Conservation (phyloP, 352 stramenopile species). For the Pythium myriotylum region DNA sequence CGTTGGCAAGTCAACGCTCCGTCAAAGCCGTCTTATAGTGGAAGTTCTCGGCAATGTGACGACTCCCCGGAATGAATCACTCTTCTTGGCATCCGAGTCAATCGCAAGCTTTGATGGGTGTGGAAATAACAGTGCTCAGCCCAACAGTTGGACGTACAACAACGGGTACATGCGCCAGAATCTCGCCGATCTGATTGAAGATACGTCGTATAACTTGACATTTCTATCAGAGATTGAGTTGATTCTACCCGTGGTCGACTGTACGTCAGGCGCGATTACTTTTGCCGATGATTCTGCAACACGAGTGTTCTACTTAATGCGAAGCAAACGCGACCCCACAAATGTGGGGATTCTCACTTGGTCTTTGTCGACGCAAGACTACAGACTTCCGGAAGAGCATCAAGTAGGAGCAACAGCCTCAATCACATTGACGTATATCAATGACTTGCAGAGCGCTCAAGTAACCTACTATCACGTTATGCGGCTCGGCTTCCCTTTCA, state of each 20-base stretch:
- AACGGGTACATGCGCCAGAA: constrained; percentile 36
- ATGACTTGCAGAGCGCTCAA: constrained; percentile 8
- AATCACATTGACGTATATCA: constrained; percentile 23
- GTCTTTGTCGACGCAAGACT: constrained; percentile 26
- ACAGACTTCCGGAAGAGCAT: constrained; percentile 11
- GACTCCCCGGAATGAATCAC: constrained; percentile 27
- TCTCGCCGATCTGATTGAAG: constrained; percentile 26
- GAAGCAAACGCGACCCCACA: constrained; percentile 8
- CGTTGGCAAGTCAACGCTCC: constrained; percentile 32
- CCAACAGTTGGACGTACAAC: constrained; percentile 27
- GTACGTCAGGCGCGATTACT: constrained; percentile 32
- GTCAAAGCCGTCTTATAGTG: constrained; percentile 36
- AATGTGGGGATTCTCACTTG: constrained; percentile 26
- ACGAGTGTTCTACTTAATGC: constrained; percentile 24
- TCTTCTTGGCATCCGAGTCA: constrained; percentile 38
- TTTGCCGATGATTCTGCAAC: constrained; percentile 3
- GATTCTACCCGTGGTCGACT: constrained; percentile 48
- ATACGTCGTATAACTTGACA: constrained; percentile 41
- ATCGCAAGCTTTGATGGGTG: constrained; percentile 25
- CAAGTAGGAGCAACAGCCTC: constrained; percentile 11
- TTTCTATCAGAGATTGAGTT: constrained; percentile 38
- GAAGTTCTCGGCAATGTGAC: constrained; percentile 30
- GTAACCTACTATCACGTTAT: constrained; percentile 21
- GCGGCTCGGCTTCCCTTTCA: constrained; percentile 23
- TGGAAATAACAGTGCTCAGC: not conserved